Percentiles rank a stretch among this genome's conserved stretches.
Evolutionary conservation across 106 monocot species (phyloP).

Genomic region (Dioscorea zingiberensis): DNA sequence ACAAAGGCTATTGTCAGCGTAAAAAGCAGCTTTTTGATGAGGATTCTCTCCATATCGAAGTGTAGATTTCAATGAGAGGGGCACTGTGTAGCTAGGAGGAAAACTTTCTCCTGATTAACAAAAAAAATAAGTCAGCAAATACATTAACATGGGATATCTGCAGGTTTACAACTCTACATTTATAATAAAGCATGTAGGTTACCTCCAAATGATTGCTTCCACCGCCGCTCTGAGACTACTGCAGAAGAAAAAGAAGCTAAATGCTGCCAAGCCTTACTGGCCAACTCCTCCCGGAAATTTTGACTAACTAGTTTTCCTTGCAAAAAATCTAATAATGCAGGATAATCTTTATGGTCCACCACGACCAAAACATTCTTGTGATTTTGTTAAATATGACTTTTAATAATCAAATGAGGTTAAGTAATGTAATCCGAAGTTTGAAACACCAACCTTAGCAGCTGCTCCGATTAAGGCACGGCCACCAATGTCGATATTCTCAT

Average conservation of each 20-base stretch:
- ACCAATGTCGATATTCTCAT: conserved; percentile 95
- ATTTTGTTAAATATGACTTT: conserved; percentile 46
- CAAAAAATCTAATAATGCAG: conserved; percentile 73
- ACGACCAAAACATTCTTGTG: conserved; percentile 93
- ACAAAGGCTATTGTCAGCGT: conserved; percentile 79
- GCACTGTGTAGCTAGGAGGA: conserved; percentile 73
- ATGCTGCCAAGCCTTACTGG: conserved; percentile 97
- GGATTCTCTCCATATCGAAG: conserved; percentile 99
- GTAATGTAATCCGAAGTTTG: background rate
- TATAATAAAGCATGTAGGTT: background rate
- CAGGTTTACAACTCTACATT: background rate
- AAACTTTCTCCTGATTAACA: conserved; percentile 44
- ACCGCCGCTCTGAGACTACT: conserved; percentile 94
- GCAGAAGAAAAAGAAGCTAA: conserved; percentile 91
- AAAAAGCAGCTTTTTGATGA: conserved; percentile 95
- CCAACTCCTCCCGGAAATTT: conserved; percentile 60
- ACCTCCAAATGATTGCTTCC: conserved; percentile 81
- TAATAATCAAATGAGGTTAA: background rate
- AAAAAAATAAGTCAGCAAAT: conserved; percentile 3
- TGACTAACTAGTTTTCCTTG: conserved; percentile 57
- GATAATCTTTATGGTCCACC: conserved; percentile 85
- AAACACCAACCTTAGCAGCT: conserved; percentile 70
- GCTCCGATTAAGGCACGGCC: conserved; percentile 90
- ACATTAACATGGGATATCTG: background rate
- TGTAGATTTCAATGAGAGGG: conserved; percentile 52